These are phyloP conservation scores for Crithidia brevicula DNA, from an alignment of 208 protist species.

Conservation along the genomic window DNA sequence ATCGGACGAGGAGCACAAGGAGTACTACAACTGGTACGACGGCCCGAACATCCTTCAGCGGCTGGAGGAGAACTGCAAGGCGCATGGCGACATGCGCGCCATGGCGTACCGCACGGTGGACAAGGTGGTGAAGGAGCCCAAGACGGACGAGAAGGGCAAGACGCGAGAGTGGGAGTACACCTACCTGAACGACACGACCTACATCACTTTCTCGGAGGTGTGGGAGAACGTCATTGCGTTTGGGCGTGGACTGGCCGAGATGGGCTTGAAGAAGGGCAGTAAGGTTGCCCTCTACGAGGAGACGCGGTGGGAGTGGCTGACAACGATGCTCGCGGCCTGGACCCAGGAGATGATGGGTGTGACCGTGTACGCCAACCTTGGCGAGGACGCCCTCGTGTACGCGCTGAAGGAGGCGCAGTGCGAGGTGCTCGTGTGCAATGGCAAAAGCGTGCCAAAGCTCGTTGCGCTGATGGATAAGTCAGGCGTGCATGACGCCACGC, in stretches of 20 bases:
- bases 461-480: constrained; percentile 38
- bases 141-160: constrained; percentile 3
- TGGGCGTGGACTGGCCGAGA: constrained; percentile 55
- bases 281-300: constrained; percentile 77
- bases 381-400: constrained; percentile 65
- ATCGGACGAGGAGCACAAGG: constrained; percentile 57
- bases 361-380: constrained; percentile 87
- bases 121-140: constrained; percentile 44
- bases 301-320: constrained; percentile 85
- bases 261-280: constrained; percentile 38
- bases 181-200: constrained; percentile 38
- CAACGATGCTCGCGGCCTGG: constrained; percentile 69
- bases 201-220: constrained; percentile 45
- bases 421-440: constrained; percentile 68
- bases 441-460: constrained; percentile 51
- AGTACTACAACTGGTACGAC: constrained; percentile 44
- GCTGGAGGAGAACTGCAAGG: constrained; percentile 42
- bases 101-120: constrained; percentile 54
- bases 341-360: constrained; percentile 55
- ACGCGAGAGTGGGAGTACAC: constrained; percentile 52
- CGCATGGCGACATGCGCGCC: constrained; percentile 13
- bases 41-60: constrained; percentile 49
- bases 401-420: constrained; percentile 66
- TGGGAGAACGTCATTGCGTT: constrained; percentile 46
- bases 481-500: constrained; percentile 43